Base-by-base conservation (phyloP, 2,329 filamentous ascomycete genomes). In the Paradendryphiella salina region DNA sequence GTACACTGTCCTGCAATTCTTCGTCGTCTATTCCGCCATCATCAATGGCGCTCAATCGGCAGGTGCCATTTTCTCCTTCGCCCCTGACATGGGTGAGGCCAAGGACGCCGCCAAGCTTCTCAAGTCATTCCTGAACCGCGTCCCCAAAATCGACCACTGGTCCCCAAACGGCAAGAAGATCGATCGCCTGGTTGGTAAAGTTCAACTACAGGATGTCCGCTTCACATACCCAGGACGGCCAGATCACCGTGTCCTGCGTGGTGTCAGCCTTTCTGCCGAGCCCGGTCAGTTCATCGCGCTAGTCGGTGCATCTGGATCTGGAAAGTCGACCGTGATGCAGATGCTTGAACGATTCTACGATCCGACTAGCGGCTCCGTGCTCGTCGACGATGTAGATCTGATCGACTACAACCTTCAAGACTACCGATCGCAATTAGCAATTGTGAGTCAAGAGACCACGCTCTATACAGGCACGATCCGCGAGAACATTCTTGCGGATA, bases 401-500 rank as follows among this genome's bases (percentile, higher is more conserved):
- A 87, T 85, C 52, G 80, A 80, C 9, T 79, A 96, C 40, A 69
- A 95, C 69, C 77, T 94, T 6, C 93, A 90, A 75, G 84, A 91
- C 46, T 96, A 97, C 76, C 86, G 94, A 47, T 85, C 82, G 10
- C 85, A 87, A 73, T 82, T 97, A 56, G 89, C 93, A 0, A 87
- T 99, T n/a, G 94, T 99, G 11, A 92, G 87, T 28, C 94, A 97
- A 70, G 94, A 97, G 71, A 93, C 94, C 0, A 96, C 93, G 0
- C 78, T 99, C 0, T 97, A 96, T 75, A 91, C 96, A 66, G 94
- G 93, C 35, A 93, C 88, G 0, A 92, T 99, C 65, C 83, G 82
- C 59, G 92, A 97, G 31, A 97, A 97, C 69, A 76, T 96, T 6
- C 81, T 97, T 0, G 72, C 70, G 3, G 77, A 87, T 6, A 77